Evolutionary conservation across 805 yeast genomes (phyloP), one percentile per base, ranked within the genome.

Genomic region (Saccharomycopsis amapae): DNA sequence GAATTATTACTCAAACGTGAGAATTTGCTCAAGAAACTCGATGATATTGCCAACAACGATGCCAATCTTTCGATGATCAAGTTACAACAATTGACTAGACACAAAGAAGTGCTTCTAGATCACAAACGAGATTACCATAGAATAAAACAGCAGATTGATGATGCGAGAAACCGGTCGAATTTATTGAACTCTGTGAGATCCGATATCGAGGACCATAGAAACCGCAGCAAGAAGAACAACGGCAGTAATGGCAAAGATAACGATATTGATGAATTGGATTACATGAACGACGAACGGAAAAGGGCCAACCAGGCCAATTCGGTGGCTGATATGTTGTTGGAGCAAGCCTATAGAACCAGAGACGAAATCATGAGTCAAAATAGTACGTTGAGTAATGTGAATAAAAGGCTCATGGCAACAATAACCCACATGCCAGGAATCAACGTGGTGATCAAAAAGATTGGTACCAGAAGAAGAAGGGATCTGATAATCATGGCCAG

Each of bases 341-440:
- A 75, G n/a, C 89, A 83, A 59, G 97, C 96, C 1, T 82, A 77
- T 65, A 85, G 84, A 54, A 88, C 97, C 0, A 71, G 97, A 48
- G 97, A 89, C 50, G 94, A 85, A 57, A 73, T 93, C 44, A 54
- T 73, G 38, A 70, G 80, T 40, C 98, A 93, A 65, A 71, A 90
- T 49, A 73, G 72, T 32, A 60, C 74, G 5, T 67, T 93, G 44
- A 69, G 70, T 46, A 75, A 68, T 49, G 84, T 93, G 4, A 85
- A 81, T 52, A 70, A 75, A 46, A 72, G 77, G 48, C 66, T 89
- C 45, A 68, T 78, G 49, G 72, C 72, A 35, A 69, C 85, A 1
- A 65, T 88, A 38, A 76, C 76, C 56, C 67, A 74, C 32, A 73
- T 93, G 40, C 98, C 98, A 0, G 97, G 97, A 1, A 66, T 90